Conservation (phyloP, 352 stramenopile genomes). For the Globisporangium camurandrum region DNA sequence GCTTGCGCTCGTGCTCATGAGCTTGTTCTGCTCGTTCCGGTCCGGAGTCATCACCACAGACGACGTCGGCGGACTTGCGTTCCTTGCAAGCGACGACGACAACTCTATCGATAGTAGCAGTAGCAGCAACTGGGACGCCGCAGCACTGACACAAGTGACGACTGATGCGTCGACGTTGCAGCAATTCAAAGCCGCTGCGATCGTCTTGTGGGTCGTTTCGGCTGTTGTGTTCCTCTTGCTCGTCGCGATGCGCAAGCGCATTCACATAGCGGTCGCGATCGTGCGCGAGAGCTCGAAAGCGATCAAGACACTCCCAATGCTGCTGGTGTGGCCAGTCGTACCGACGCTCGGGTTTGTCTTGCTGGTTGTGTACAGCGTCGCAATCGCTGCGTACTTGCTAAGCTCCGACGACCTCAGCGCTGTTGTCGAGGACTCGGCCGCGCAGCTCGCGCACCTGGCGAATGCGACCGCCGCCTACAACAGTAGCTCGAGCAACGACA, state of each 20-base stretch:
- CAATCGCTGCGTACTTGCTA: constrained; percentile 45
- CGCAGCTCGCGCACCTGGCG: constrained; percentile 13
- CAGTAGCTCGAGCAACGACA: constrained; percentile 1
- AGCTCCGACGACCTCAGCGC: constrained; percentile 44
- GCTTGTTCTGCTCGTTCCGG: constrained; percentile 66
- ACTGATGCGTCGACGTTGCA: constrained; percentile 29
- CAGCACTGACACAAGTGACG: constrained; percentile 12
- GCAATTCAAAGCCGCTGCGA: constrained; percentile 61
- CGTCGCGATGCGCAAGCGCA: constrained; percentile 58
- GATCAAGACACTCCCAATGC: constrained; percentile 47
- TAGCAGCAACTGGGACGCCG: constrained; percentile 17
- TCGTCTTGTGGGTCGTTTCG: constrained; percentile 48
- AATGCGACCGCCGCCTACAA: constrained; percentile 33
- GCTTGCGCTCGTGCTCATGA: constrained; percentile 53
- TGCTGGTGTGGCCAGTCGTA: constrained; percentile 55
- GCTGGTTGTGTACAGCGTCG: constrained; percentile 50
- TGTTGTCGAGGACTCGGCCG: constrained; percentile 17
- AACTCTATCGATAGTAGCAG: neutral
- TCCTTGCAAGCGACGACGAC: constrained; percentile 26
- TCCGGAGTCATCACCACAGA: constrained; percentile 46
- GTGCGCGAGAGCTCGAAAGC: constrained; percentile 62
- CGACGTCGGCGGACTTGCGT: constrained; percentile 27
- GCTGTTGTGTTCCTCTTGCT: constrained; percentile 44
- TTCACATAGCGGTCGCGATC: constrained; percentile 62
- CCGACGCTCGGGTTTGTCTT: constrained; percentile 44